Evolutionary conservation across 345 rosid genomes (phyloP), one percentile per base, ranked within the genome.

Genomic region (Pistacia integerrima): DNA sequence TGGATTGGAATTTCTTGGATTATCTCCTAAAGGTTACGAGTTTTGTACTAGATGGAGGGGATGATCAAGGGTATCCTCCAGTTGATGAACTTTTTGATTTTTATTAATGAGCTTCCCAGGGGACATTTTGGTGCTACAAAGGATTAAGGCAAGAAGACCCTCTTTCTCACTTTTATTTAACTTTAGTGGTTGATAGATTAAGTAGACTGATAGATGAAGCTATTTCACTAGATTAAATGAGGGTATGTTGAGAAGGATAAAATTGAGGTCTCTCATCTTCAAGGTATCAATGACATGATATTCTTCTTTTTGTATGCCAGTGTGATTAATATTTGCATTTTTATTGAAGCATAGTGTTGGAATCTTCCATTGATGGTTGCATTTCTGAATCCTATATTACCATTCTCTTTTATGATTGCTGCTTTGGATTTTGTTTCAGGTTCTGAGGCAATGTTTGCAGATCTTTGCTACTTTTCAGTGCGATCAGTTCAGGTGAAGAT

Each of bases 391-490:
- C 35, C 49, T 36, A 67, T 48, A 16, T n/a, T 56, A 11, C n/a
- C 20, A 51, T 56, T 36, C 48, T 74, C 52, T 52, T 59, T 77
- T 64, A 14, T 48, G 68, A 18, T 52, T 69, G 63, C 49, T 78
- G 76, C 57, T 83, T 58, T 80, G 70, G 71, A 41, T 35, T 70
- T 38, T 72, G 62, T 80, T 89, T 77, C 84, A 96, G 99, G 99
- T 70, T 93, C 99, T 59, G 99, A 96, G 87, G 99, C 99, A 77
- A 92, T 96, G 89, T 96, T 93, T 86, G 99, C 99, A 75, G 98
- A 96, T 88, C 98, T 96, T 83, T 96, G 99, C 87, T 96, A 96
- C 81, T 93, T 96, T 77, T 87, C 98, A 52, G 99, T 93, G 66
- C 90, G 90, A 79, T 96, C 99, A 57, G 90, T 96, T 79, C 98